phyloP scores from a whole-genome alignment of 2,329 filamentous ascomycete genomes.

The Hymenoscyphus occultus region DNA sequence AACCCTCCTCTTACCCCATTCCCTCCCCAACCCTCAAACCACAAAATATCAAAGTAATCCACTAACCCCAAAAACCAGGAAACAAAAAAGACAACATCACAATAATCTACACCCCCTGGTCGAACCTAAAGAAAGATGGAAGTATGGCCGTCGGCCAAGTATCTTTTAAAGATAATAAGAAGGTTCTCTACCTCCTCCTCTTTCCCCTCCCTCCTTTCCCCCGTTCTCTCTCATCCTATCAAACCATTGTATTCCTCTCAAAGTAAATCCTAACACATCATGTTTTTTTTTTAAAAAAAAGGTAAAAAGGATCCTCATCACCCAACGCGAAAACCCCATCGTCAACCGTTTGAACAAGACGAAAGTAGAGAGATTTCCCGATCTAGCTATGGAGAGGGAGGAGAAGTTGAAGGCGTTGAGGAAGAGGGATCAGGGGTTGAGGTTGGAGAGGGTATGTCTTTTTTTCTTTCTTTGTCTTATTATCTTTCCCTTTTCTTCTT shows the following conservation, averaged over 20 bases:
- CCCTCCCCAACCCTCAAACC: neutral
- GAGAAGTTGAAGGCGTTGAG: conserved; percentile 69
- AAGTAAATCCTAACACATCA: too few species aligned
- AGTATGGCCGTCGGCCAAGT: conserved; percentile 96
- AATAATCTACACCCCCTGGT: conserved; percentile 96
- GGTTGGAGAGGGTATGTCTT: conserved; percentile 56
- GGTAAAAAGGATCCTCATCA: conserved; percentile 79
- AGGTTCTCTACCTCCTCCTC: conserved; percentile 41
- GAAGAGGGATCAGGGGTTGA: conserved; percentile 63
- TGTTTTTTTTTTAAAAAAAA: too few species aligned
- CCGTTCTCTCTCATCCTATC: too few species aligned
- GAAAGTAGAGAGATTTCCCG: conserved; percentile 80
- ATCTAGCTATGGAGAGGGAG: conserved; percentile 79
- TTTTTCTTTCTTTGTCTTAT: too few species aligned
- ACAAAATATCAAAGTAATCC: conserved; percentile 22
- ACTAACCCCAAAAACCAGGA: conserved; percentile 48
- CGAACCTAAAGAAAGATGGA: conserved; percentile 91
- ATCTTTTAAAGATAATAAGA: conserved; percentile 84
- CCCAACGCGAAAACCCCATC: conserved; percentile 79
- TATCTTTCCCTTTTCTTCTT: too few species aligned
- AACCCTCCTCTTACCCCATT: neutral
- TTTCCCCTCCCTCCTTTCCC: neutral
- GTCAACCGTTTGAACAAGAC: conserved; percentile 99
- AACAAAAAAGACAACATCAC: conserved; percentile 99
- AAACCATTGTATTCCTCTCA: too few species aligned